Percentiles rank a stretch among this genome's conserved stretches.
Conservation (phyloP, 73 alveolate species). For the Paraurostyla sp. region DNA sequence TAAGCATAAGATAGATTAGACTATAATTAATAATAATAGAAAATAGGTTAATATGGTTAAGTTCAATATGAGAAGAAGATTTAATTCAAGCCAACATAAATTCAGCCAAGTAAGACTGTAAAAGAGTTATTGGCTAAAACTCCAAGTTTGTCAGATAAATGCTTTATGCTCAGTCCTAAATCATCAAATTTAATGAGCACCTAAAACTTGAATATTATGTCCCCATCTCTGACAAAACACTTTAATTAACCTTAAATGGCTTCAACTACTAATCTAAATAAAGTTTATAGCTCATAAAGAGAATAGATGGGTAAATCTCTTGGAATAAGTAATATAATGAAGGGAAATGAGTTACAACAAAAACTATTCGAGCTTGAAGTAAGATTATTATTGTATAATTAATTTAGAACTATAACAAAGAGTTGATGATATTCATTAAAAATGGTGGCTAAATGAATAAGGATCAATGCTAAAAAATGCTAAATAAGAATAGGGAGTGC, state of each 20-base stretch:
- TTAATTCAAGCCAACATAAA: neutral
- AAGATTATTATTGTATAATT: neutral
- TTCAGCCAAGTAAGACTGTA: neutral
- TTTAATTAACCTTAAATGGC: too few relatives aligned
- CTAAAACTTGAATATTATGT: too few relatives aligned
- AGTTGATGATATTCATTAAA: neutral
- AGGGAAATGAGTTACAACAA: neutral
- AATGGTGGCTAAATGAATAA: conserved; percentile 11
- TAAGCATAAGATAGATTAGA: neutral
- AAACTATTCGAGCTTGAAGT: conserved; percentile 5
- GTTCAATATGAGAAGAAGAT: neutral
- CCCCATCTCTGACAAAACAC: too few relatives aligned
- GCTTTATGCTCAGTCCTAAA: neutral
- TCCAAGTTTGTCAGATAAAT: neutral
- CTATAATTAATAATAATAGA: neutral
- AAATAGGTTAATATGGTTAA: neutral
- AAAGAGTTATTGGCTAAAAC: conserved; percentile 11
- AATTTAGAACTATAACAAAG: conserved; percentile 20
- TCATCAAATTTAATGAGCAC: neutral
- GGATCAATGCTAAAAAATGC: neutral
- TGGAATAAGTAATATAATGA: neutral
- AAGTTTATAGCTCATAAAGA: neutral
- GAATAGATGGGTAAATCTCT: neutral
- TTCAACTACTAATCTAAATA: neutral
- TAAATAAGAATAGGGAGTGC: conserved; percentile 2